phyloP scores from a whole-genome alignment of 2,329 filamentous ascomycete species.

The Nothomitra cinnamomea region DNA sequence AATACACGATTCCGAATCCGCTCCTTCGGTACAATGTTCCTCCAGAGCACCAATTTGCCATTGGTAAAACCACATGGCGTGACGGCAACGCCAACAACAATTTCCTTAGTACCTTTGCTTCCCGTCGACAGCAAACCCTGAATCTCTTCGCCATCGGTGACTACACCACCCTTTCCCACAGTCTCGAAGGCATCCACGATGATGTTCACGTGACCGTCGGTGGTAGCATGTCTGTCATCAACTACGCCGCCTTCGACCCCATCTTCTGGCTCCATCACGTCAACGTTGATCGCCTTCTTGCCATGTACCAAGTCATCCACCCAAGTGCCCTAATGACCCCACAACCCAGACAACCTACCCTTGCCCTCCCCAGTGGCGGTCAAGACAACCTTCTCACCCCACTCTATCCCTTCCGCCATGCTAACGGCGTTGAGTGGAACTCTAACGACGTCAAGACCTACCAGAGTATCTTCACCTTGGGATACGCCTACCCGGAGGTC shows the following conservation, averaged over 20 bases:
- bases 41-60: not conserved
- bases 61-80: not conserved
- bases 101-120: not conserved
- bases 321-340: not conserved
- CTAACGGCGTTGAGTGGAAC: conserved; percentile 5
- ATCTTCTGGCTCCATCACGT: conserved; percentile 4
- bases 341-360: not conserved
- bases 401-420: conserved; percentile 7
- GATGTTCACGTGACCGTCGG: conserved; percentile 2
- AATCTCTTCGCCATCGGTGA: not conserved
- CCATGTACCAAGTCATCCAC: conserved; percentile 4
- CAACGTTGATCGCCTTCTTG: conserved; percentile 4
- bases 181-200: conserved; percentile 1
- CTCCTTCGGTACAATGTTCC: conserved; percentile 10
- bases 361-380: conserved; percentile 4
- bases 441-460: conserved; percentile 5
- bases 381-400: conserved; percentile 2
- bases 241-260: conserved; percentile 3
- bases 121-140: not conserved
- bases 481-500: conserved; percentile 7
- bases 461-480: conserved; percentile 4
- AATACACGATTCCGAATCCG: conserved; percentile 9
- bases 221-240: not conserved
- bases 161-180: not conserved
- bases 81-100: not conserved